phyloP scores from a whole-genome alignment of 345 rosid genomes.

The Linum trigynum region DNA sequence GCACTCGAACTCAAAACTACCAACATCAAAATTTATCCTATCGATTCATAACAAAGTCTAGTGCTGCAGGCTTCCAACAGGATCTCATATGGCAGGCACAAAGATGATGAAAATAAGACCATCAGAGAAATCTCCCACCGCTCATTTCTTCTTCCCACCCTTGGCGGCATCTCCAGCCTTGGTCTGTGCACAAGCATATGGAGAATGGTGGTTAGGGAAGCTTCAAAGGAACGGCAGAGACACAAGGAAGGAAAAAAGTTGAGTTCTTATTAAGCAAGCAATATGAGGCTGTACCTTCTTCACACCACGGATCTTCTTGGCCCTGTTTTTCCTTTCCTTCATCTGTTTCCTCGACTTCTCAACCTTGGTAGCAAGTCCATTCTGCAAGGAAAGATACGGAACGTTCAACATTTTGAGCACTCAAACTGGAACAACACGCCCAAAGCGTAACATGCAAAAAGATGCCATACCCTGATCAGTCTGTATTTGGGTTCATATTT shows the following conservation, averaged over 20 bases:
- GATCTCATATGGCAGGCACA: too few species aligned
- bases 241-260: not conserved
- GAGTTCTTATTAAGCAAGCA: not conserved
- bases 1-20: too few species aligned
- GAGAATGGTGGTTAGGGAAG: not conserved
- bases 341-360: conserved; percentile 16
- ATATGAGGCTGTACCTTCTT: conserved; percentile 16
- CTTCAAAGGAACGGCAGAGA: too few species aligned
- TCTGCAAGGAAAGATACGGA: conserved; percentile 7
- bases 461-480: conserved; percentile 68
- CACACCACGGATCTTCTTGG: conserved; percentile 25
- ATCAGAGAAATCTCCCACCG: not conserved
- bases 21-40: too few species aligned
- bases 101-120: too few species aligned
- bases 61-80: too few species aligned
- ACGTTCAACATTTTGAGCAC: not conserved
- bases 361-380: conserved; percentile 19
- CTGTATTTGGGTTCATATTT: conserved; percentile 94
- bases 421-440: not conserved
- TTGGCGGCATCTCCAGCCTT: conserved; percentile 86
- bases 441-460: not conserved
- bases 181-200: conserved; percentile 35
- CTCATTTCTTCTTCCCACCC: conserved; percentile 69
- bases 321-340: conserved; percentile 28
- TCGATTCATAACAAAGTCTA: too few species aligned